Evolutionary conservation across 805 yeast genomes (phyloP).

Genomic region (Yamadazyma laniorum): DNA sequence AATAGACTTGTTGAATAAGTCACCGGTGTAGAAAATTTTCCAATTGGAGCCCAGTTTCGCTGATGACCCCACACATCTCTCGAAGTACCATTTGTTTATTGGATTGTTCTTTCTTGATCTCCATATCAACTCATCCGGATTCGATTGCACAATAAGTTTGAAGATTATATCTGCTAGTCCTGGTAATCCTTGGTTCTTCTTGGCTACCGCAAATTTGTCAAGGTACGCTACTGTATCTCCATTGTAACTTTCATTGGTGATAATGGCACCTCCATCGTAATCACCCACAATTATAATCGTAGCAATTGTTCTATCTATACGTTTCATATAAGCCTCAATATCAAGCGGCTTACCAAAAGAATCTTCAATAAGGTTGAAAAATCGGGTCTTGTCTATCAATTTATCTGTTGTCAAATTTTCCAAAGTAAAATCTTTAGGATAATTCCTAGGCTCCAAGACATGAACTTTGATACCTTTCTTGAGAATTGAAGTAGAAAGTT

Average conservation of each 20-base stretch:
- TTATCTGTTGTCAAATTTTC: slow-evolving; percentile 32
- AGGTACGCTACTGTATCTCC: slow-evolving; percentile 62
- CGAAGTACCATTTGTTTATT: slow-evolving; percentile 97
- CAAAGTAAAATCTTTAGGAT: slow-evolving; percentile 38
- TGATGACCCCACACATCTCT: slow-evolving; percentile 73
- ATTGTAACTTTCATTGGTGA: slow-evolving; percentile 67
- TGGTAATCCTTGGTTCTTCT: slow-evolving; percentile 81
- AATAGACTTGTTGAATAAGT: slow-evolving; percentile 35
- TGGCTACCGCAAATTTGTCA: slow-evolving; percentile 91
- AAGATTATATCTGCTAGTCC: slow-evolving; percentile 93
- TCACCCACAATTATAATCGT: slow-evolving; percentile 85
- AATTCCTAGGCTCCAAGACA: slow-evolving; percentile 33
- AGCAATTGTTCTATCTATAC: slow-evolving; percentile 68
- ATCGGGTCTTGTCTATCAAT: slow-evolving; percentile 52
- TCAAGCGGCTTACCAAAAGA: slow-evolving; percentile 76
- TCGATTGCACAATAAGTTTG: slow-evolving; percentile 69
- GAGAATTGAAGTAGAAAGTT: slow-evolving; percentile 71
- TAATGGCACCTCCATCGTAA: slow-evolving; percentile 91
- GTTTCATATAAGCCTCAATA: slow-evolving; percentile 57
- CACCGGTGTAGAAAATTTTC: slow-evolving; percentile 44
- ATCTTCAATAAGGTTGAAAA: slow-evolving; percentile 65
- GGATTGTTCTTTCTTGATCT: slow-evolving; percentile 84
- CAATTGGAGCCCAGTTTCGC: slow-evolving; percentile 34
- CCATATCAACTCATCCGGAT: slow-evolving; percentile 80
- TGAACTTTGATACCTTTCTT: slow-evolving; percentile 69